A percentile compares a stretch with the other conserved stretches of the same genome.
These are phyloP conservation scores for Bifiguratus adelaidae DNA, from an alignment of 192 early-diverging fungal species.

Conservation along the genomic window DNA sequence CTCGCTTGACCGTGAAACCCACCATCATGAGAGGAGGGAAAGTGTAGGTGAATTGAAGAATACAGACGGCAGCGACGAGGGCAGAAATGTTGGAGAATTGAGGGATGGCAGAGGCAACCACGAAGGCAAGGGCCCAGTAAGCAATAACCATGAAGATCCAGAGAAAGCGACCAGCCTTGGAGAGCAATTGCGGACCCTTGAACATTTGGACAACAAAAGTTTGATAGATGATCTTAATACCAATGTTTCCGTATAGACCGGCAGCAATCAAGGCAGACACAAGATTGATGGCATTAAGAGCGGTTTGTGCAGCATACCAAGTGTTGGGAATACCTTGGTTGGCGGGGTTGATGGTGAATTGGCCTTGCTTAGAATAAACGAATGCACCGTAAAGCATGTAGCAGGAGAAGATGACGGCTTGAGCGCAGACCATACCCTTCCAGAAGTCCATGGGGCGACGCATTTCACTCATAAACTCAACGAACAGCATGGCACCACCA, in stretches of 20 bases:
- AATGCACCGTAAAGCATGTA: constrained; percentile 12
- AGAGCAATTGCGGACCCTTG: background rate
- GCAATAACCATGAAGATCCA: constrained; percentile 8
- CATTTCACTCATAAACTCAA: constrained; percentile 14
- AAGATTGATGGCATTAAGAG: constrained; percentile 1
- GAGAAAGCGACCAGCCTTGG: constrained; percentile 1
- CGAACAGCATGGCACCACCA: constrained; percentile 15
- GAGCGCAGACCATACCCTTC: constrained; percentile 9
- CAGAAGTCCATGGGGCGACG: constrained; percentile 10
- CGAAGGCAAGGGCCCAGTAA: constrained; percentile 13
- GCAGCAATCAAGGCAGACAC: constrained; percentile 9
- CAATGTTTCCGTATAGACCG: constrained; percentile 12
- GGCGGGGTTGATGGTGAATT: constrained; percentile 6
- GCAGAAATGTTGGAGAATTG: constrained; percentile 9
- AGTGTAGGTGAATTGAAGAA: constrained; percentile 15
- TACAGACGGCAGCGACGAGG: constrained; percentile 13
- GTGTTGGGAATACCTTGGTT: constrained; percentile 11
- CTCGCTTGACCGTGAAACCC: constrained; percentile 5
- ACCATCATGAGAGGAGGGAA: constrained; percentile 10
- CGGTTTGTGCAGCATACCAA: constrained; percentile 5
- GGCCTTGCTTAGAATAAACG: constrained; percentile 12
- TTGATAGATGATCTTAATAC: constrained; percentile 9
- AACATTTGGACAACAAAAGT: constrained; percentile 8
- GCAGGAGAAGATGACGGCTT: constrained; percentile 4
- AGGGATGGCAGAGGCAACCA: constrained; percentile 9